Conservation (phyloP, 2,329 filamentous ascomycete genomes). For the Epicoccum nigrum region DNA sequence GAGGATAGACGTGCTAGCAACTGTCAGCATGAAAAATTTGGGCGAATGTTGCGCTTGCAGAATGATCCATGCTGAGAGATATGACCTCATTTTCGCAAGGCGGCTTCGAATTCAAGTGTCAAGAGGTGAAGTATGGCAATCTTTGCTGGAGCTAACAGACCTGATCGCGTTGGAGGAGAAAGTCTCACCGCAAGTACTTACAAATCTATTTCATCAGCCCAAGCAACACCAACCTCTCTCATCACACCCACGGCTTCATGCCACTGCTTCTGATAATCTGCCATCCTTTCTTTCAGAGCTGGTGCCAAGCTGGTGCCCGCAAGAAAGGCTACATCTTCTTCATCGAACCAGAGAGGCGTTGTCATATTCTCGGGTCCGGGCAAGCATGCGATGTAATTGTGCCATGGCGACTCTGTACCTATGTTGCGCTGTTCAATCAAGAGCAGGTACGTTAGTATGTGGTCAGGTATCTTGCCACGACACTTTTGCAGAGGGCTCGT, state of each 20-base stretch:
- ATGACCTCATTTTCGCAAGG: background rate
- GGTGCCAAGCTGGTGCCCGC: slow-evolving; percentile 43
- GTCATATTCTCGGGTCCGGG: slow-evolving; percentile 40
- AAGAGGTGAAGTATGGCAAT: background rate
- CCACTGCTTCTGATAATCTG: slow-evolving; percentile 33
- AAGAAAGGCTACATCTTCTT: slow-evolving; percentile 44
- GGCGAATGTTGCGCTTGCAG: too few relatives aligned
- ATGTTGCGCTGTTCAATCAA: slow-evolving; percentile 43
- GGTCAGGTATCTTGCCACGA: slow-evolving; percentile 36
- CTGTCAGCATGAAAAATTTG: slow-evolving; percentile 22
- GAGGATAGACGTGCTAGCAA: slow-evolving; percentile 52
- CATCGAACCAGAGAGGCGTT: slow-evolving; percentile 48
- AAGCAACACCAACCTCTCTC: slow-evolving; percentile 21
- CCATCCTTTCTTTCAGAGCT: slow-evolving; percentile 31
- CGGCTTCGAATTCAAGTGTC: background rate
- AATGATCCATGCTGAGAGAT: background rate
- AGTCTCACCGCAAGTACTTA: slow-evolving; percentile 25
- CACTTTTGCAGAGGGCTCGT: slow-evolving; percentile 34
- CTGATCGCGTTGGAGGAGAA: background rate
- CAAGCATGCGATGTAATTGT: slow-evolving; percentile 45
- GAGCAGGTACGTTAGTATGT: slow-evolving; percentile 45
- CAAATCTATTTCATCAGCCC: slow-evolving; percentile 28
- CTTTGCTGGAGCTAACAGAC: background rate
- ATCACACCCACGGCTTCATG: slow-evolving; percentile 29
- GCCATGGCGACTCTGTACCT: slow-evolving; percentile 41